Evolutionary conservation across 225 moss, liverwort and hornwort species (phyloP), one percentile per base, ranked within the genome.

Genomic region (Rhytidiadelphus loreus): DNA sequence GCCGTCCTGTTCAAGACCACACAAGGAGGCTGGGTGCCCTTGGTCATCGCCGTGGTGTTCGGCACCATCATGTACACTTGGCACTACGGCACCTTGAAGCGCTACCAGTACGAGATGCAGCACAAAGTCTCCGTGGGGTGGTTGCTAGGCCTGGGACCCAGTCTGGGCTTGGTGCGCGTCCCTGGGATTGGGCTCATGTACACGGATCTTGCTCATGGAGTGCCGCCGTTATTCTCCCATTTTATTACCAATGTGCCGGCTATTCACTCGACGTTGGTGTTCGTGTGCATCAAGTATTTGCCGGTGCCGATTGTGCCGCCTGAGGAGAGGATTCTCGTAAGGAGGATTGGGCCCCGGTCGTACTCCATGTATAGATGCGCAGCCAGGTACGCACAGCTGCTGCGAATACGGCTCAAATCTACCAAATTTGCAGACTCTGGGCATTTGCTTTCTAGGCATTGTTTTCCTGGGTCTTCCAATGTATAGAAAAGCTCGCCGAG

Each of bases 41-140:
- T 99, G 44, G 98, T 96, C 43, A 95, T 99, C 50, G 95, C 96
- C 29, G 95, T 91, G 48, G 92, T 96, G 44, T 82, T 92, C 59
- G 91, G 97, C 56, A 96, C 88, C 50, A 64, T 96, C 80, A 99
- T 96, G 97, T 97, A 92, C 86, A 90, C 91, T 37, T 99, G 98
- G 98, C 97, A 99, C 86, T 97, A 95, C 81, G 98, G 97, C 7
- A 96, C 97, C 4, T 66, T 96, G 83, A 96, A 97, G 86, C 96
- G 97, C 35, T 97, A 96, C 88, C 83, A 96, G 63, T 97, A 94
- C 52, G 98, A 99, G 78, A 95, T 95, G 68, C 94, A 96, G 84
- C 96, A 99, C 90, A 99, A 99, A 71, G 96, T 99, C 4, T 97
- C 98, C 16, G 94, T 99, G 59, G 98, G 97, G n/a, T 99, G 96